Evolutionary conservation across 306 rosid genomes (phyloP), one percentile per base, ranked within the genome.

Genomic region (Medicago arabica): DNA sequence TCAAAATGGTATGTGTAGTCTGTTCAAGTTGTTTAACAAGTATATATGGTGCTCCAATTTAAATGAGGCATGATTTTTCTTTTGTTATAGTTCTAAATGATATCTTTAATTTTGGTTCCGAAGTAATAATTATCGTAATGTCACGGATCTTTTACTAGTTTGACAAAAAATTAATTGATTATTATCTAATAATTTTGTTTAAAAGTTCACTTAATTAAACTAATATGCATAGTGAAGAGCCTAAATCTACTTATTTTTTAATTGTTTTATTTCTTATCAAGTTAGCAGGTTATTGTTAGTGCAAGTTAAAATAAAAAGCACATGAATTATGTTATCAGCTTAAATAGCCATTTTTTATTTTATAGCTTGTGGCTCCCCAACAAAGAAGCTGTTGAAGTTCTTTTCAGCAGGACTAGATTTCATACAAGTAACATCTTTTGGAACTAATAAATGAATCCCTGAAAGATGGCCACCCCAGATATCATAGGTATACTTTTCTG

Each of bases 401-500:
- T 82, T 86, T 61, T 80, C 89, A 31, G 74, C 75, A 70, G 84
- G 72, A 75, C 83, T 77, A 67, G 88, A 88, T 81, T 83, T 81
- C 87, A 87, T 73, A 53, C 88, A 79, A 59, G 85, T 76, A 17
- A 82, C 86, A 86, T 86, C 80, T 62, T 83, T 87, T 70, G 81
- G 87, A 85, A 76, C 85, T 77, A 78, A 67, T 66, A 91, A 82
- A 83, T 89, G 90, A 78, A 92, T 85, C 63, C 94, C 88, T 64
- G 96, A 86, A 31, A 94, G 88, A 85, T 91, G 97, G 39, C 73
- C 96, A 75, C 93, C 97, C 99, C 99, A 95, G 25, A 95, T 95
- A 86, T 95, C 99, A 87, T 95, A 92, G 69, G 86, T 77, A 82
- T 89, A 89, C 83, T 90, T 84, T 71, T 90, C 93, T 55, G 83